These are phyloP conservation scores for Suillus placidus DNA, from an alignment of 768 basidiomycete species.

Conservation along the genomic window DNA sequence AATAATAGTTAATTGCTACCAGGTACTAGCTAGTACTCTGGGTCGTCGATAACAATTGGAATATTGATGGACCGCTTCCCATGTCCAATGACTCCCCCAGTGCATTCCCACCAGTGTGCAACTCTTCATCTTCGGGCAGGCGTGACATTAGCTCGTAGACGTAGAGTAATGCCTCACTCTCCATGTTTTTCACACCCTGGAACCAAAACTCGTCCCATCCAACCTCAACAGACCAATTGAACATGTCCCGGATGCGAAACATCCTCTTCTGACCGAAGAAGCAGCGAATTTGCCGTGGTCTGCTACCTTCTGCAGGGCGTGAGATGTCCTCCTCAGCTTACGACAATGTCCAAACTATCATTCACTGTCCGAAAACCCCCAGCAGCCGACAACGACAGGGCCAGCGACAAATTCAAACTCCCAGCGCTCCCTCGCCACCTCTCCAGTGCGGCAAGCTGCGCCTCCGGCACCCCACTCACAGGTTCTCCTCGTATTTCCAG, in stretches of 20 bases:
- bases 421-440: slow-evolving; percentile 66
- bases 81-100: neutral
- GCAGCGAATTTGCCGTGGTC: too few relatives aligned
- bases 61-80: neutral
- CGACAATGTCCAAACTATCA: too few relatives aligned
- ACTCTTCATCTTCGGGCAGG: neutral
- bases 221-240: neutral
- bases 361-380: too few relatives aligned
- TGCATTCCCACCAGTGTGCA: neutral
- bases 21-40: neutral
- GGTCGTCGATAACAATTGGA: neutral
- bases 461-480: slow-evolving; percentile 58
- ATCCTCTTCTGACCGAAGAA: neutral
- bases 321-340: too few relatives aligned
- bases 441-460: slow-evolving; percentile 38
- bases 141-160: neutral
- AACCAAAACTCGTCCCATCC: neutral
- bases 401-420: slow-evolving; percentile 60
- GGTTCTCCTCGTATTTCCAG: slow-evolving; percentile 45
- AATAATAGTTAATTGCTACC: neutral
- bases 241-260: neutral
- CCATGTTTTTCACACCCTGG: neutral
- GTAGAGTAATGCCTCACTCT: neutral
- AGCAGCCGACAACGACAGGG: slow-evolving; percentile 64
- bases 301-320: too few relatives aligned